Conservation (phyloP, 306 rosid species). For the Senna tora region DNA sequence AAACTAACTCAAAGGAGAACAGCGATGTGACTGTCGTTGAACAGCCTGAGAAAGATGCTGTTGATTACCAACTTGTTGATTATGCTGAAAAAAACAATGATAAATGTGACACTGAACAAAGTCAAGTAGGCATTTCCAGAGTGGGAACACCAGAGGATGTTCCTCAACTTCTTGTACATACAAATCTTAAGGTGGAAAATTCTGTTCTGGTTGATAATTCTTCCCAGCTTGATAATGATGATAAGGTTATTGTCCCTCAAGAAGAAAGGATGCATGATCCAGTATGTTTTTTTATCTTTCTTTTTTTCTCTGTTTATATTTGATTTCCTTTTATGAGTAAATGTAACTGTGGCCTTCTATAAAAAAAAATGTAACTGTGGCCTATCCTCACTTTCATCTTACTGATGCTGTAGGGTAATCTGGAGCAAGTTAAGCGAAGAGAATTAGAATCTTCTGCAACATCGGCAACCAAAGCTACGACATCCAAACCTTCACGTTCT, state of each 20-base stretch:
- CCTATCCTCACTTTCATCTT: background rate
- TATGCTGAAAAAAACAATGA: conserved; percentile 30
- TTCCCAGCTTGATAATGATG: conserved; percentile 43
- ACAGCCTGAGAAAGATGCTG: conserved; percentile 33
- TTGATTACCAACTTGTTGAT: conserved; percentile 33
- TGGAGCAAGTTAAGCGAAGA: conserved; percentile 42
- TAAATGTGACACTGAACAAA: conserved; percentile 38
- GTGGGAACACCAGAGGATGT: conserved; percentile 45
- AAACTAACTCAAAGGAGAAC: conserved; percentile 24
- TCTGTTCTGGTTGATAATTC: conserved; percentile 33
- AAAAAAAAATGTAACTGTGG: background rate
- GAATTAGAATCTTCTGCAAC: conserved; percentile 46
- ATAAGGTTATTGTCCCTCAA: conserved; percentile 24
- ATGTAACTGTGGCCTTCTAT: background rate
- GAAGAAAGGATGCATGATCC: conserved; percentile 42
- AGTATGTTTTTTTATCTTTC: conserved; percentile 36
- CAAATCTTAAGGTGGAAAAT: conserved; percentile 31
- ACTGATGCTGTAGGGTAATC: conserved; percentile 51
- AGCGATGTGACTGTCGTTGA: conserved; percentile 34
- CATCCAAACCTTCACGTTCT: conserved; percentile 37
- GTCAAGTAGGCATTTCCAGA: conserved; percentile 35
- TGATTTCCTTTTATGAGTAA: conserved; percentile 27
- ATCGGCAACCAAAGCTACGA: conserved; percentile 37
- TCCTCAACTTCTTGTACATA: conserved; percentile 32
- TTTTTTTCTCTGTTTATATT: conserved; percentile 29